Conservation (phyloP, 257 asterid species). For the Solanum phureja region DNA sequence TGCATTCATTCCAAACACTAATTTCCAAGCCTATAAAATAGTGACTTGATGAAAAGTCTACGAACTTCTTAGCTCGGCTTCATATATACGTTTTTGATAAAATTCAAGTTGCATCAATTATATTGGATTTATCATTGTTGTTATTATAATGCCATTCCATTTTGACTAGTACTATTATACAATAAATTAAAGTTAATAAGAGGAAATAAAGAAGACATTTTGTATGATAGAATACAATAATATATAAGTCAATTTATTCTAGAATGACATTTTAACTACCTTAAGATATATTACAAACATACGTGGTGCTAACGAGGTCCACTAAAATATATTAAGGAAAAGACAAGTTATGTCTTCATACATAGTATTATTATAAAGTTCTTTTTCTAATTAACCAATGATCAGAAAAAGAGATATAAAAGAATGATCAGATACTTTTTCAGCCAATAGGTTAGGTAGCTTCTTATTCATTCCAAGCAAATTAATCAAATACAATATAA, state of each 20-base stretch:
- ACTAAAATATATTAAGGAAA: not conserved
- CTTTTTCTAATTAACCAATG: not conserved
- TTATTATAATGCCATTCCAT: too few species aligned
- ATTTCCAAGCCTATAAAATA: too few species aligned
- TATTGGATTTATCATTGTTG: too few species aligned
- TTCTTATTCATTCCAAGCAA: not conserved
- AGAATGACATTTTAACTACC: not conserved
- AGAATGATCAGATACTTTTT: not conserved
- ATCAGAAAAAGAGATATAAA: not conserved
- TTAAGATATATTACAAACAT: not conserved
- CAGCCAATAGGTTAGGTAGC: not conserved
- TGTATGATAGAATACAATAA: not conserved
- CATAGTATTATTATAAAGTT: not conserved
- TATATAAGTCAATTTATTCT: not conserved
- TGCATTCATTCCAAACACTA: too few species aligned
- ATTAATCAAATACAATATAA: not conserved
- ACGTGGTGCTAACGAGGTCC: not conserved
- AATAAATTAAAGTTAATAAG: too few species aligned
- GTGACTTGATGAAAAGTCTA: too few species aligned
- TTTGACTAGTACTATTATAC: too few species aligned
- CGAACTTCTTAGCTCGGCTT: too few species aligned
- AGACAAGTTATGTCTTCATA: not conserved
- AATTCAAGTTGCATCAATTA: too few species aligned
- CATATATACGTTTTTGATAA: too few species aligned
- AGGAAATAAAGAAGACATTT: not conserved